phyloP scores from a whole-genome alignment of 2,329 filamentous ascomycete species.

The Pyricularia sp. region DNA sequence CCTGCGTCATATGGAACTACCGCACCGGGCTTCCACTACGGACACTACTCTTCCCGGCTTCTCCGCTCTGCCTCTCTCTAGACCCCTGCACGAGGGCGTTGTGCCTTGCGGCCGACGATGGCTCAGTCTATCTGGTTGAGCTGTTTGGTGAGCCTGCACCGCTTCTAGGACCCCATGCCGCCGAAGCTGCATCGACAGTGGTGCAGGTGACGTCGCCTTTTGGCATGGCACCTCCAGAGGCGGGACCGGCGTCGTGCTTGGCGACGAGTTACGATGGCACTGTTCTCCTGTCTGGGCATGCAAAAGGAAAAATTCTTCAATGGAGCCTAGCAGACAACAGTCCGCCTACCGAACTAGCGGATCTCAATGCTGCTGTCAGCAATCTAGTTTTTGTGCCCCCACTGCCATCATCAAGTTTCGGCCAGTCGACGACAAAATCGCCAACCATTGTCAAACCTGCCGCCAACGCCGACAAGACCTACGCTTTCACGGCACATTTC shows the following conservation, averaged over 20 bases:
- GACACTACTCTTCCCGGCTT: conserved; percentile 66
- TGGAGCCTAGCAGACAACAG: conserved; percentile 69
- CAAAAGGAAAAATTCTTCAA: conserved; percentile 60
- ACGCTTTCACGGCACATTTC: conserved; percentile 55
- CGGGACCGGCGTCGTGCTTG: conserved; percentile 54
- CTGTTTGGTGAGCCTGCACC: conserved; percentile 43
- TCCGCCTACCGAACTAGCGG: conserved; percentile 52
- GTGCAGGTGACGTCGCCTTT: conserved; percentile 41
- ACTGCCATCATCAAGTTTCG: conserved; percentile 27
- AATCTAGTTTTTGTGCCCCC: conserved; percentile 65
- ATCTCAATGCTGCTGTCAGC: conserved; percentile 69
- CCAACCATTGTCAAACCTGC: conserved; percentile 66
- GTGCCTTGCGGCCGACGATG: conserved; percentile 69
- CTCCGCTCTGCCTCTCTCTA: conserved; percentile 58
- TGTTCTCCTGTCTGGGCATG: conserved; percentile 66
- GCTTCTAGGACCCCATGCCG: conserved; percentile 37
- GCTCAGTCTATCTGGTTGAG: conserved; percentile 67
- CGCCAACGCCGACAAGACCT: conserved; percentile 47
- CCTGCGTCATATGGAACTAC: conserved; percentile 88
- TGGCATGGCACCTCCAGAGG: conserved; percentile 46
- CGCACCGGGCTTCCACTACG: conserved; percentile 62
- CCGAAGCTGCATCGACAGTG: conserved; percentile 42
- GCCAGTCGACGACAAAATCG: conserved; percentile 15
- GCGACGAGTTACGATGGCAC: conserved; percentile 73
- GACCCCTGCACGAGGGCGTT: conserved; percentile 77